Conservation (phyloP, 768 basidiomycete genomes). For the Kwoniella bestiolae region DNA sequence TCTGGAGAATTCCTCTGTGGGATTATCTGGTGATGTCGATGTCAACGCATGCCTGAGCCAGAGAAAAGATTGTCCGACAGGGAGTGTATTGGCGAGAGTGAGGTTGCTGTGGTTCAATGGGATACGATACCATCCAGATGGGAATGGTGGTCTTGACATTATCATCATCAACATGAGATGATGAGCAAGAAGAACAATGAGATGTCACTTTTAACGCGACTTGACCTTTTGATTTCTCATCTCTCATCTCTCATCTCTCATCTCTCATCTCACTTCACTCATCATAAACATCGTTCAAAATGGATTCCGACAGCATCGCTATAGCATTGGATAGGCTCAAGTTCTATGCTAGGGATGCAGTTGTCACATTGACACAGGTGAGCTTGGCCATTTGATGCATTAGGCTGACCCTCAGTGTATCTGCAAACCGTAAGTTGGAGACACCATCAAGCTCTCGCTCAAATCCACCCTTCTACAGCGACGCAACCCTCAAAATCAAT, state of each 20-base stretch:
- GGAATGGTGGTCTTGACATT: slow-evolving; percentile 43
- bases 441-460: slow-evolving; percentile 34
- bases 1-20: slow-evolving; percentile 53
- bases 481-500: slow-evolving; percentile 91
- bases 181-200: not conserved
- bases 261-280: not conserved
- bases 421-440: slow-evolving; percentile 61
- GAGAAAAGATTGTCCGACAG: slow-evolving; percentile 55
- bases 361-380: slow-evolving; percentile 50
- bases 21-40: slow-evolving; percentile 3
- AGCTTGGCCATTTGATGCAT: slow-evolving; percentile 12
- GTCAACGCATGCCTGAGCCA: slow-evolving; percentile 48
- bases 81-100: slow-evolving; percentile 51
- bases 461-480: slow-evolving; percentile 22
- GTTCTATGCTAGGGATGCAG: slow-evolving; percentile 56
- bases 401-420: slow-evolving; percentile 40
- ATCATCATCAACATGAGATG: not conserved
- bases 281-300: slow-evolving; percentile 1
- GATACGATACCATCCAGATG: slow-evolving; percentile 44
- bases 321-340: slow-evolving; percentile 54
- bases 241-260: not conserved
- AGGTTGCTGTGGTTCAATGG: slow-evolving; percentile 41
- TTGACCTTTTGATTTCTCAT: slow-evolving; percentile 2
- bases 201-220: slow-evolving; percentile 1
- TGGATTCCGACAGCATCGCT: slow-evolving; percentile 50